Conservation (phyloP, 495 filamentous ascomycete species). For the Tuber brumale region DNA sequence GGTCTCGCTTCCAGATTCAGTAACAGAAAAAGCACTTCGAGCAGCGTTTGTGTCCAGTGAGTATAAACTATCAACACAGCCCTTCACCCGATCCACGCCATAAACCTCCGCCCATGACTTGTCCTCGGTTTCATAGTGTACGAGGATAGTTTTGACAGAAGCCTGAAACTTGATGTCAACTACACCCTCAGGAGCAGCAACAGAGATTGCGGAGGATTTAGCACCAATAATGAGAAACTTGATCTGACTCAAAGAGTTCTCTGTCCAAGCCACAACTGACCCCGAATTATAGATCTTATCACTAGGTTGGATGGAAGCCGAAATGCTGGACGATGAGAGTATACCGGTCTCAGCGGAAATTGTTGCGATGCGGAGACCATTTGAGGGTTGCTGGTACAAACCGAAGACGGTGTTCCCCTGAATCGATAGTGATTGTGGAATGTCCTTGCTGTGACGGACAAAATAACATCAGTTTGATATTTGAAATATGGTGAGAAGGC, state of each 20-base stretch:
- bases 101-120: slow-evolving; percentile 80
- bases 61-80: slow-evolving; percentile 63
- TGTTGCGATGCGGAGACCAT: slow-evolving; percentile 28
- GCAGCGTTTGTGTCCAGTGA: slow-evolving; percentile 59
- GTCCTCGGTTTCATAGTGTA: slow-evolving; percentile 66
- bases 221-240: slow-evolving; percentile 27
- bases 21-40: slow-evolving; percentile 69
- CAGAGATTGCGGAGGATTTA: slow-evolving; percentile 6
- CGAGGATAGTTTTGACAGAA: slow-evolving; percentile 69
- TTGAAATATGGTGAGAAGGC: neutral
- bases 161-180: slow-evolving; percentile 66
- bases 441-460: slow-evolving; percentile 16
- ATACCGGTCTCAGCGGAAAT: slow-evolving; percentile 19
- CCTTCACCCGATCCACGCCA: slow-evolving; percentile 66
- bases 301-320: slow-evolving; percentile 13
- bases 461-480: slow-evolving; percentile 3
- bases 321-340: slow-evolving; percentile 12
- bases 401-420: slow-evolving; percentile 11
- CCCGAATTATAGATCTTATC: slow-evolving; percentile 18
- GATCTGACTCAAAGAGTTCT: slow-evolving; percentile 24
- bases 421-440: slow-evolving; percentile 31
- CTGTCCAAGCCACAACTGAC: slow-evolving; percentile 29
- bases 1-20: slow-evolving; percentile 67
- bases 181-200: slow-evolving; percentile 52
- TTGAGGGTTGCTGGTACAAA: slow-evolving; percentile 20